Evolutionary conservation across 345 rosid species (phyloP).

Genomic region (Salix viminalis): DNA sequence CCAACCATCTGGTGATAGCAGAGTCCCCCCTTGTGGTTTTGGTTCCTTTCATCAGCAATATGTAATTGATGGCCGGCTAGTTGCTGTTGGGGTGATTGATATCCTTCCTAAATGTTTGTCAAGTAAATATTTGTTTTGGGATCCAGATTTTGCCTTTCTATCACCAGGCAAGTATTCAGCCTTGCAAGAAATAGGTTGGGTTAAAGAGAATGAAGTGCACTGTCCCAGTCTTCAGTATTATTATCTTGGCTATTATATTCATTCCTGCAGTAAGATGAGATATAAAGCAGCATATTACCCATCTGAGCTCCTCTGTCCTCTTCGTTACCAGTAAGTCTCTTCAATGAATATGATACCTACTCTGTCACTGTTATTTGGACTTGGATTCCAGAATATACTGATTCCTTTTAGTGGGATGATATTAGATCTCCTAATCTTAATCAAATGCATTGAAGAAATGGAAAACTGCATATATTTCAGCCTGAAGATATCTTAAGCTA

Average conservation of each 20-base stretch:
- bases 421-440: background rate
- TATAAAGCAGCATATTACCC: slow-evolving; percentile 93
- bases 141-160: slow-evolving; percentile 84
- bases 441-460: background rate
- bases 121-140: slow-evolving; percentile 95
- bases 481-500: background rate
- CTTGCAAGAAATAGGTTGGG: slow-evolving; percentile 79
- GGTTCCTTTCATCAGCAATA: slow-evolving; percentile 98
- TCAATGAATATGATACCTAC: background rate
- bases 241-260: slow-evolving; percentile 96
- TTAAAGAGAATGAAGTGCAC: slow-evolving; percentile 55
- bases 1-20: slow-evolving; percentile 53
- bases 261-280: slow-evolving; percentile 96
- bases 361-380: background rate
- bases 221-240: slow-evolving; percentile 79
- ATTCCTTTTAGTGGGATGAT: background rate
- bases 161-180: slow-evolving; percentile 92
- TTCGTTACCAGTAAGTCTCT: slow-evolving; percentile 70
- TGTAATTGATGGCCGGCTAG: slow-evolving; percentile 67
- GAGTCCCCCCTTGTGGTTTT: slow-evolving; percentile 76
- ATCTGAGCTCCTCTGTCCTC: slow-evolving; percentile 95
- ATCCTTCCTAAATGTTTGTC: slow-evolving; percentile 92
- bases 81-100: slow-evolving; percentile 94
- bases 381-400: background rate
- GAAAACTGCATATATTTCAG: background rate